Percentiles rank a stretch among this genome's conserved stretches.
Conservation (phyloP, 2,329 filamentous ascomycete genomes). For the Talaromyces atroroseus region DNA sequence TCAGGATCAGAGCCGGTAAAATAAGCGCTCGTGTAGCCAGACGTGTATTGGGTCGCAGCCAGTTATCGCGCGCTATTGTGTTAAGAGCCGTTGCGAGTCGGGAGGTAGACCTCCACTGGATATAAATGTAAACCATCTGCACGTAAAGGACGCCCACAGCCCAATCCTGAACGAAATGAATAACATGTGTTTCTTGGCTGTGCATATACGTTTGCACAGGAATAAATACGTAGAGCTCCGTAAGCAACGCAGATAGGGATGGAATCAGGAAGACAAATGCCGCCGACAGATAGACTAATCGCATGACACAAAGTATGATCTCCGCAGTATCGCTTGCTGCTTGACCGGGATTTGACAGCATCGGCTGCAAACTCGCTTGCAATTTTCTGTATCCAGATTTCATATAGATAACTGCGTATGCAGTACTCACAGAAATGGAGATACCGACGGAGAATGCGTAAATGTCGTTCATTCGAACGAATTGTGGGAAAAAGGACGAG, state of each 20-base stretch:
- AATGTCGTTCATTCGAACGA: constrained; percentile 81
- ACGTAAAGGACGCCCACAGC: constrained; percentile 87
- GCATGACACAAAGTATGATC: constrained; percentile 32
- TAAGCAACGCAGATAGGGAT: constrained; percentile 67
- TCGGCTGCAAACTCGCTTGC: constrained; percentile 21
- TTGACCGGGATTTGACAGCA: constrained; percentile 27
- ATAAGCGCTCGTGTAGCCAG: constrained; percentile 82
- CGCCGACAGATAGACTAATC: constrained; percentile 67
- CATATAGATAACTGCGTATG: constrained; percentile 56
- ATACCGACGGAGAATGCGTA: constrained; percentile 92
- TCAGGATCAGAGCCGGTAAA: constrained; percentile 64
- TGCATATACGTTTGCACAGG: constrained; percentile 74
- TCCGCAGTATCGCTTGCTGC: constrained; percentile 20
- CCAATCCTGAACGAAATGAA: constrained; percentile 90
- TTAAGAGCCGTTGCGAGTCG: constrained; percentile 69
- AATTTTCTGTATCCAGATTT: constrained; percentile 20
- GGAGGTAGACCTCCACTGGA: constrained; percentile 63
- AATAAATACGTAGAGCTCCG: constrained; percentile 84
- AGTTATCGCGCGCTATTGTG: constrained; percentile 68
- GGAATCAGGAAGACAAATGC: constrained; percentile 76
- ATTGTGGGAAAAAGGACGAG: constrained; percentile 62
- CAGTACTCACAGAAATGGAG: constrained; percentile 66
- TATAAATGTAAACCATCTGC: constrained; percentile 67
- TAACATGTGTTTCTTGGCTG: constrained; percentile 34
- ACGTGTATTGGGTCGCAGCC: constrained; percentile 69